Percentiles rank a stretch among this genome's conserved stretches.
These are phyloP conservation scores for Tubosaeta sp. DNA, from an alignment of 768 basidiomycete species.

Conservation along the genomic window DNA sequence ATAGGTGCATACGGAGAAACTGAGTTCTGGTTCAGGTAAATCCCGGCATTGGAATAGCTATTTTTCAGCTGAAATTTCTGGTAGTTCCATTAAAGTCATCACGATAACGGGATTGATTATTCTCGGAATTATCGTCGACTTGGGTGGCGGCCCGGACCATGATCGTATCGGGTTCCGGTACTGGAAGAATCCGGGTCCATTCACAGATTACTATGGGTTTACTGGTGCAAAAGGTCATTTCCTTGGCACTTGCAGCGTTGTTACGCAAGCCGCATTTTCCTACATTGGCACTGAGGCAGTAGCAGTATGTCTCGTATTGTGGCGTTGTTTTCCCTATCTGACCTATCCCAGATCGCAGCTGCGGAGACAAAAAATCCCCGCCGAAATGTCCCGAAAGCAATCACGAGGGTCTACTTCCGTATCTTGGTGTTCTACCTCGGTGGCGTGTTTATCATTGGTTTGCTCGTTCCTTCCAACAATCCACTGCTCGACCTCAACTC, in stretches of 20 bases:
- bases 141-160: slow-evolving; percentile 53
- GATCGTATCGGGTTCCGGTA: slow-evolving; percentile 48
- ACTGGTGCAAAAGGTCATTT: slow-evolving; percentile 48
- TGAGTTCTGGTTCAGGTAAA: slow-evolving; percentile 45
- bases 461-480: slow-evolving; percentile 48
- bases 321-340: background rate
- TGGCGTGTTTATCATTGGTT: slow-evolving; percentile 43
- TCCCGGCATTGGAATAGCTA: no score
- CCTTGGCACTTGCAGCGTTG: slow-evolving; percentile 47
- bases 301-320: slow-evolving; percentile 27
- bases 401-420: slow-evolving; percentile 42
- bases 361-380: slow-evolving; percentile 51
- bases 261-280: slow-evolving; percentile 57
- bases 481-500: slow-evolving; percentile 35
- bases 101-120: slow-evolving; percentile 43
- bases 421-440: slow-evolving; percentile 37
- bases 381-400: slow-evolving; percentile 37
- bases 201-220: slow-evolving; percentile 40
- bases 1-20: slow-evolving; percentile 41
- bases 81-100: slow-evolving; percentile 51
- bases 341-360: slow-evolving; percentile 35
- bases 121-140: slow-evolving; percentile 43
- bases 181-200: slow-evolving; percentile 54
- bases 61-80: background rate
- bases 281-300: slow-evolving; percentile 56